phyloP scores from a whole-genome alignment of 176 grass and related monocot species.

The Zea luxurians region DNA sequence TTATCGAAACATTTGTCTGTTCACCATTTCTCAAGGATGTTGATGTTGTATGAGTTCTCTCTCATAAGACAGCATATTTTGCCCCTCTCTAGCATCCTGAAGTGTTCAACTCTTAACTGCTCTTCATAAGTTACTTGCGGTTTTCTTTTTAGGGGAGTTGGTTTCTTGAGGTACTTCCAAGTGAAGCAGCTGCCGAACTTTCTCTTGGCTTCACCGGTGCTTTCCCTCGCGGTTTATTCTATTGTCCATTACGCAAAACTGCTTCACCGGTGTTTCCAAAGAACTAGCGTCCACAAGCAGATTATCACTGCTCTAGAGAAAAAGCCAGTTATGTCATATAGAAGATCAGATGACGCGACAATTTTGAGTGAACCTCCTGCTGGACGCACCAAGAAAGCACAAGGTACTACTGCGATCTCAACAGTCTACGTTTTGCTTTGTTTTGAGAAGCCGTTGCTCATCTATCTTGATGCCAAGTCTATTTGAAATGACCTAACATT shows the following conservation, averaged over 20 bases:
- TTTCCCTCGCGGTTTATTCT: slow-evolving; percentile 75
- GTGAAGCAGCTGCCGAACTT: slow-evolving; percentile 97
- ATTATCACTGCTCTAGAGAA: slow-evolving; percentile 35
- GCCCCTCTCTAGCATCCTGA: not conserved
- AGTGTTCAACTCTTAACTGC: not conserved
- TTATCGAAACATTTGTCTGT: not conserved
- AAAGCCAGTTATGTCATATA: slow-evolving; percentile 36
- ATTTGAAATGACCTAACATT: not conserved
- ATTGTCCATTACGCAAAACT: slow-evolving; percentile 69
- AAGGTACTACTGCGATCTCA: slow-evolving; percentile 44
- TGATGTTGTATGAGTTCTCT: not conserved
- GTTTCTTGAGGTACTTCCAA: slow-evolving; percentile 97
- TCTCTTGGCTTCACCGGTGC: slow-evolving; percentile 80
- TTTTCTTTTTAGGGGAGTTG: slow-evolving; percentile 66
- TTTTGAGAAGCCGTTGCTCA: slow-evolving; percentile 7
- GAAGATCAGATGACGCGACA: slow-evolving; percentile 44
- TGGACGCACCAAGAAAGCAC: slow-evolving; percentile 8
- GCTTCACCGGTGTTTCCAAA: slow-evolving; percentile 48
- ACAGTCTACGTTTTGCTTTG: not conserved
- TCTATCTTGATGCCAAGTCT: not conserved
- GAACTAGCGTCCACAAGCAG: slow-evolving; percentile 45
- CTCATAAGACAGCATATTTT: slow-evolving; percentile 7
- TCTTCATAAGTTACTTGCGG: slow-evolving; percentile 21
- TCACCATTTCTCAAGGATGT: slow-evolving; percentile 7
- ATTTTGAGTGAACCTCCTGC: slow-evolving; percentile 34